These are phyloP conservation scores for Colletotrichum tropicale DNA, from an alignment of 2,329 filamentous ascomycete species.

Conservation along the genomic window DNA sequence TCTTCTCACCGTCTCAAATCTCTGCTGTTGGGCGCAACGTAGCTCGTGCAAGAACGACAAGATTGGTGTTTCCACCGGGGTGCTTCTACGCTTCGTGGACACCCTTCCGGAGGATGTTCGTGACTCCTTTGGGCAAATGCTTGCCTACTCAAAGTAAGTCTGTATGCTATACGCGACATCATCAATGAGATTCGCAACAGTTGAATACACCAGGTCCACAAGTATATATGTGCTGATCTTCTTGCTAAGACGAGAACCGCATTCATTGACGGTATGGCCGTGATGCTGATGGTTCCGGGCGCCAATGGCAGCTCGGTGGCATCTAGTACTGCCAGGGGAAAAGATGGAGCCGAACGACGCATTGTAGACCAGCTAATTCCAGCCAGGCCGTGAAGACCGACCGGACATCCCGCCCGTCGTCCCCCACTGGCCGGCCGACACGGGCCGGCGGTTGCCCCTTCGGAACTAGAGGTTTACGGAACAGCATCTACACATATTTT, in stretches of 20 bases:
- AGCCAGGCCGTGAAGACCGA: constrained; percentile 30
- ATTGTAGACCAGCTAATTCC: constrained; percentile 57
- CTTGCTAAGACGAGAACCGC: constrained; percentile 40
- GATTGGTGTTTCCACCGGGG: constrained; percentile 54
- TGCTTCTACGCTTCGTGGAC: constrained; percentile 47
- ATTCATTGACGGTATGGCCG: constrained; percentile 58
- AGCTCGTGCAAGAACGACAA: constrained; percentile 52
- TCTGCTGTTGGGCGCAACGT: constrained; percentile 51
- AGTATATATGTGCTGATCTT: not conserved
- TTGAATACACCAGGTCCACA: not conserved
- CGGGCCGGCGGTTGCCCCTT: not conserved
- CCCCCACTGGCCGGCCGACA: not conserved
- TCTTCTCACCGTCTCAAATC: constrained; percentile 39
- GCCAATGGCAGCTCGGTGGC: constrained; percentile 53
- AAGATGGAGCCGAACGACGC: constrained; percentile 58
- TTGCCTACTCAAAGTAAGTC: constrained; percentile 51
- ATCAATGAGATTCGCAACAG: constrained; percentile 43
- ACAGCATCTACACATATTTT: not conserved
- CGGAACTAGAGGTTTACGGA: not conserved
- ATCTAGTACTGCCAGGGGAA: constrained; percentile 54
- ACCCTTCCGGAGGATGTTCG: constrained; percentile 58
- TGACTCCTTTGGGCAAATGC: constrained; percentile 20
- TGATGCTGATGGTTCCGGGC: constrained; percentile 44
- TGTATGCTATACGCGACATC: constrained; percentile 59
- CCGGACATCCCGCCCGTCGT: not conserved